Base-by-base conservation (phyloP, 1,139 yeast genomes). In the Nakaseomyces bracarensis region DNA sequence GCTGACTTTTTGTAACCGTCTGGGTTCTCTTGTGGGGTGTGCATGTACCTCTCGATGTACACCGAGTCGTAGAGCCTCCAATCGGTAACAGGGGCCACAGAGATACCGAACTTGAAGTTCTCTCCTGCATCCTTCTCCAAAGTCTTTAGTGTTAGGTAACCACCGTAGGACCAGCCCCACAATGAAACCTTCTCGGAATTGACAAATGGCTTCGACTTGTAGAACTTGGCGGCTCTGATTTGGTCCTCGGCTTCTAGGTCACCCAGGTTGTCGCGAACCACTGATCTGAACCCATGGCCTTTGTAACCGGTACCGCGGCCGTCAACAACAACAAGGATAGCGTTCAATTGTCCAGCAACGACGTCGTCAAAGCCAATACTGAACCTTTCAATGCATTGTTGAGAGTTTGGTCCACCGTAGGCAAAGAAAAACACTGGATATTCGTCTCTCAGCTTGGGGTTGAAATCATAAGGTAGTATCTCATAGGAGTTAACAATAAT, bases 81-180 rank as follows among this genome's bases (percentile, higher is more conserved):
- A 57, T 78, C 75, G 1, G 91, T 82, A 3, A 82, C 93, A 3
- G 93, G 93, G 0, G 93, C 93, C 33, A 82, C 85, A 0, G 89
- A 71, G 58, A 79, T 74, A 11, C 89, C 91, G 55, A 75, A 82
- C 39, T 74, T 75, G 63, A 82, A 82, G 38, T 72, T 69, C 27
- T 73, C 69, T 13, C 78, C 74, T 8, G 64, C 64, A 58, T 82
- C 91, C 19, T 72, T 69, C 61, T 82, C 91, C 41, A 82, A 61
- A 0, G 89, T 80, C 55, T 82, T 82, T 50, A 82, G 68, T 0
- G 93, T 80, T 67, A 81, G 70, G 56, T 74, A 82, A 0, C 91
- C 93, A 45, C 93, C 93, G 55, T 82, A 82, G 2, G 87, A 80
- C 89, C 91, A 82, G 5, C 93, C 93, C 79, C 86, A 82, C 42